Conservation (phyloP, 139 green algal species). For the Chlorella sp. region DNA sequence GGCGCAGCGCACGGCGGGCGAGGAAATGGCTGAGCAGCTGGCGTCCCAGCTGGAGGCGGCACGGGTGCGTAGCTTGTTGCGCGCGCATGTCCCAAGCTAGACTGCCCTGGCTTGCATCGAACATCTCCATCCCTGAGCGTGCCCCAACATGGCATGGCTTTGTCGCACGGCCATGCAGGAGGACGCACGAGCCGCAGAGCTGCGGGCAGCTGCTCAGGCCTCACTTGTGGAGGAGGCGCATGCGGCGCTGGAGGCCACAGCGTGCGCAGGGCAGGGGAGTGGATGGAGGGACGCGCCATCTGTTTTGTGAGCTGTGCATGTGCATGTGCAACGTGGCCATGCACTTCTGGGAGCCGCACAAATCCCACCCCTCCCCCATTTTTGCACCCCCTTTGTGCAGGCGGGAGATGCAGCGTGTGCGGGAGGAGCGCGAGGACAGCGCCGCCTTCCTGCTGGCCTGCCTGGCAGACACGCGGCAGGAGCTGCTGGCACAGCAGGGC, state of each 20-base stretch:
- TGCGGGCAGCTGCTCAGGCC: too few species aligned
- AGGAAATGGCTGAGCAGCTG: neutral
- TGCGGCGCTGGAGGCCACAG: neutral
- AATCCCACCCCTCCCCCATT: too few species aligned
- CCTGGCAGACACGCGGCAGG: conserved; percentile 17
- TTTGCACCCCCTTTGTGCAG: neutral
- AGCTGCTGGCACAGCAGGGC: neutral
- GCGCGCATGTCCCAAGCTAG: too few species aligned
- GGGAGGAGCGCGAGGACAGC: neutral
- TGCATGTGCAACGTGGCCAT: neutral
- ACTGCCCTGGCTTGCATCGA: too few species aligned
- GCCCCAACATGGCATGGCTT: too few species aligned
- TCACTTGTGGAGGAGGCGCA: neutral
- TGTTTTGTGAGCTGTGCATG: neutral
- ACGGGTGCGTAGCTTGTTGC: too few species aligned
- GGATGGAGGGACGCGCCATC: neutral
- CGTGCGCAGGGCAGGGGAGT: neutral
- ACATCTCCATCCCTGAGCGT: too few species aligned
- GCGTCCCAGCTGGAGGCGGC: neutral
- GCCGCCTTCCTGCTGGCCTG: conserved; percentile 12
- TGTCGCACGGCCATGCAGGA: neutral
- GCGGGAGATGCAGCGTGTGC: neutral
- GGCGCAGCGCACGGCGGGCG: neutral
- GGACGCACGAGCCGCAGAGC: neutral
- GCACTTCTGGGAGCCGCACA: too few species aligned